Evolutionary conservation across 345 rosid species (phyloP).

Genomic region (Salix caprea): DNA sequence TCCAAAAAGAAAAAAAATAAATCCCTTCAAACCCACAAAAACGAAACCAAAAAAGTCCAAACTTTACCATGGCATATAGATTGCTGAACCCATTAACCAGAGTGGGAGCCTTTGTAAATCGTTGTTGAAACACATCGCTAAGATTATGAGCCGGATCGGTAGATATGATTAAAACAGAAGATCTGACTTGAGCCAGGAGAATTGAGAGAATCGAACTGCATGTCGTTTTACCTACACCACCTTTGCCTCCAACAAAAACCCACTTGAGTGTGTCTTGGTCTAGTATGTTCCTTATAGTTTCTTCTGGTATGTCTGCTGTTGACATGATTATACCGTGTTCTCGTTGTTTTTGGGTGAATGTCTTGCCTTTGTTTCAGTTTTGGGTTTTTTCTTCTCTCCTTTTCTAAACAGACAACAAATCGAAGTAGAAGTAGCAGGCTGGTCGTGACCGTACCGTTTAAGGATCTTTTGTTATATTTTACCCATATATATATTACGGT

Average conservation of each 20-base stretch:
- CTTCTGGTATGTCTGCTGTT: conserved; percentile 57
- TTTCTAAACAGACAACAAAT: background rate
- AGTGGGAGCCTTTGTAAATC: conserved; percentile 84
- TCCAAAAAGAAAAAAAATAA: background rate
- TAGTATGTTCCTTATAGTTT: conserved; percentile 66
- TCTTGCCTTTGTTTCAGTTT: background rate
- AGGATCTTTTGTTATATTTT: background rate
- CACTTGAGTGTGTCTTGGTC: conserved; percentile 88
- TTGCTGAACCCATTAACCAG: conserved; percentile 87
- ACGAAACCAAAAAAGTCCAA: background rate
- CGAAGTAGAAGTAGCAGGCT: background rate
- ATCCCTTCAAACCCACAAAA: background rate
- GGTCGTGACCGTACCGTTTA: background rate
- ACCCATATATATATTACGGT: background rate
- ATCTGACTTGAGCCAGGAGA: conserved; percentile 69
- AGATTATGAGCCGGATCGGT: conserved; percentile 99
- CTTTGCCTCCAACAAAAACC: conserved; percentile 99
- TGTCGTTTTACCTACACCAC: conserved; percentile 97
- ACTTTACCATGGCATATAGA: conserved; percentile 82
- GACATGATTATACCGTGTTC: background rate
- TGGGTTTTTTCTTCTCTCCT: background rate
- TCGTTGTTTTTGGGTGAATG: background rate
- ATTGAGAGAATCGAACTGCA: conserved; percentile 90
- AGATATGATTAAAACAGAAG: conserved; percentile 95
- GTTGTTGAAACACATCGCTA: conserved; percentile 97